phyloP scores from a whole-genome alignment of 441 rosid species.

The Breynia disticha region DNA sequence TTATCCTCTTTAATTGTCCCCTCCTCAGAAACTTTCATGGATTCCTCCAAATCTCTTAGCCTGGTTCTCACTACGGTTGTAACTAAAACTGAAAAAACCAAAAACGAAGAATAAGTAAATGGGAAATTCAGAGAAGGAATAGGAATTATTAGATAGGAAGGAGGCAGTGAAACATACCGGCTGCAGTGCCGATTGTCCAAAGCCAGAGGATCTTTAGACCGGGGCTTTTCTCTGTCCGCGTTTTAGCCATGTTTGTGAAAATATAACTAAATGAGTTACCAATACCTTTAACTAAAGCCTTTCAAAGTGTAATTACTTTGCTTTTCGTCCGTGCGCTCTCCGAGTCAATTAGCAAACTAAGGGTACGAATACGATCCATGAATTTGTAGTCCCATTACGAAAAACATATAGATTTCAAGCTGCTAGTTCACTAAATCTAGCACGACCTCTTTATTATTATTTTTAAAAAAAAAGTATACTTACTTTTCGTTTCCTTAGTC shows the following conservation, averaged over 20 bases:
- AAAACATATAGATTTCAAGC: no score
- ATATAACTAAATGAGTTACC: not conserved
- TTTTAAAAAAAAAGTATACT: no score
- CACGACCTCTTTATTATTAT: no score
- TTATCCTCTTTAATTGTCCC: slow-evolving; percentile 30
- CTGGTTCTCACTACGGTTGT: slow-evolving; percentile 64
- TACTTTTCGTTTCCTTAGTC: no score
- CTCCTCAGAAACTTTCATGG: slow-evolving; percentile 32
- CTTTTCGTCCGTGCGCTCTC: no score
- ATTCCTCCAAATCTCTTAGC: slow-evolving; percentile 56
- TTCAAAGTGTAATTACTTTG: no score
- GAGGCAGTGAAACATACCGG: slow-evolving; percentile 26
- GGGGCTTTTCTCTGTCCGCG: slow-evolving; percentile 67
- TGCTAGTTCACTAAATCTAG: no score
- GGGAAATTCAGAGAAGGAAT: not conserved
- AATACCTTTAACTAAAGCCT: no score
- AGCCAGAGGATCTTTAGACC: slow-evolving; percentile 86
- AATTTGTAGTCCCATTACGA: no score
- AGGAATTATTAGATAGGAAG: not conserved
- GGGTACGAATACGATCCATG: no score
- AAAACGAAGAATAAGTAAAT: not conserved
- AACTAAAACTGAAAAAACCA: slow-evolving; percentile 44
- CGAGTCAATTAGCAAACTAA: no score
- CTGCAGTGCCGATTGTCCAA: slow-evolving; percentile 90
- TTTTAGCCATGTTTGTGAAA: slow-evolving; percentile 5